Percentiles rank a stretch among this genome's conserved stretches.
These are phyloP conservation scores for Podila minutissima DNA, from an alignment of 192 early-diverging fungal species.

Conservation along the genomic window DNA sequence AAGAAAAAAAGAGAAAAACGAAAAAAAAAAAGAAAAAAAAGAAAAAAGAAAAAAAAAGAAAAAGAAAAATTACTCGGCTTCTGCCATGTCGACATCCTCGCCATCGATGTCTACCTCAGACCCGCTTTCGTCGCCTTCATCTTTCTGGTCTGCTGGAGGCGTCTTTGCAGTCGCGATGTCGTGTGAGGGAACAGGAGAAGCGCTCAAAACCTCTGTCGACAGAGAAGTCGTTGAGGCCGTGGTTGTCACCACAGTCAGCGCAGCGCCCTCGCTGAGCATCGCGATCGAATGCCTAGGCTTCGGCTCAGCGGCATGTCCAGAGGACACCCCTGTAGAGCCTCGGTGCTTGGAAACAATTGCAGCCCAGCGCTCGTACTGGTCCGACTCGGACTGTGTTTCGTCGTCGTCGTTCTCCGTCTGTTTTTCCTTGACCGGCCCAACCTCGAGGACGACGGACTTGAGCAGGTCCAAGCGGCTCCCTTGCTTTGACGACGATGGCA, in stretches of 20 bases:
- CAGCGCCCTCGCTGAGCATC: no score
- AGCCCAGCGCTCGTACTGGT: neutral
- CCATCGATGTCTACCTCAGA: constrained; percentile 11
- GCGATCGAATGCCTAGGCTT: constrained; percentile 1
- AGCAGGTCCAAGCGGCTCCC: neutral
- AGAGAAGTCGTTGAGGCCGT: neutral
- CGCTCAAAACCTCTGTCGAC: neutral
- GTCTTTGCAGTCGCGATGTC: neutral
- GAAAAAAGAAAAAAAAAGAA: neutral
- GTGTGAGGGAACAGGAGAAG: neutral
- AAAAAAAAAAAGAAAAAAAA: neutral
- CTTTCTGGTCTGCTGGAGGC: neutral
- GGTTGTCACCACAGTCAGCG: neutral
- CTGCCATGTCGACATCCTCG: constrained; percentile 1
- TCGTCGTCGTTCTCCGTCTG: neutral
- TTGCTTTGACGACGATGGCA: neutral
- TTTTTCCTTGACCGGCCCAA: neutral
- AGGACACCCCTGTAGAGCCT: no score
- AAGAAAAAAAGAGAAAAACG: neutral
- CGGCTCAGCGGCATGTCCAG: no score
- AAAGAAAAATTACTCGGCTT: neutral
- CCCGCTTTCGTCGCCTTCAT: neutral
- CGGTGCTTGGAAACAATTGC: no score
- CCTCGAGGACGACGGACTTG: neutral
- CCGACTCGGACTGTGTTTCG: neutral